These are phyloP conservation scores for Trapa bicornis DNA, from an alignment of 345 rosid species.

Conservation along the genomic window DNA sequence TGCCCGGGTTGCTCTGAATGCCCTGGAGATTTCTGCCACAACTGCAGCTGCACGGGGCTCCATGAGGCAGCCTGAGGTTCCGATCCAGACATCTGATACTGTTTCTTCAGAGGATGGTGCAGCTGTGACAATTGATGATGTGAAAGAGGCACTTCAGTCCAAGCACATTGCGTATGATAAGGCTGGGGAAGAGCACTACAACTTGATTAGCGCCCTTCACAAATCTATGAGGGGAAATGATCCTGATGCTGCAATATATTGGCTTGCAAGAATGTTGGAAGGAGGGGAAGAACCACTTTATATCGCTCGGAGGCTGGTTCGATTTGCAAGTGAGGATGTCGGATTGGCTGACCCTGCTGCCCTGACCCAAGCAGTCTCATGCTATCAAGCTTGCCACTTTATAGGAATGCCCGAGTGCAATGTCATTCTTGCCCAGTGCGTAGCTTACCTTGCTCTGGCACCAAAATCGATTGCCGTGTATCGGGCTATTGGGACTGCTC, in stretches of 20 bases:
- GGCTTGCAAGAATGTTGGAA: constrained; percentile 76
- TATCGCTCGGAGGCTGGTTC: constrained; percentile 63
- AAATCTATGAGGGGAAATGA: constrained; percentile 81
- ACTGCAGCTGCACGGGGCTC: constrained; percentile 33
- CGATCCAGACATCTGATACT: neutral
- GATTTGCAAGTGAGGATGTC: constrained; percentile 84
- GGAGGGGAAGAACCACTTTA: constrained; percentile 85
- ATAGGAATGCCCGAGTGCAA: constrained; percentile 77
- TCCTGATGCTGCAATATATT: constrained; percentile 68
- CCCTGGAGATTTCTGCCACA: constrained; percentile 57
- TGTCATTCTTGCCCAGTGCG: constrained; percentile 72
- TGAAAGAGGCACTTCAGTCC: constrained; percentile 67
- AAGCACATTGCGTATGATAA: constrained; percentile 74
- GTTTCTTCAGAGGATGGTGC: constrained; percentile 6
- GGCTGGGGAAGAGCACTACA: constrained; percentile 79
- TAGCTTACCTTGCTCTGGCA: constrained; percentile 67
- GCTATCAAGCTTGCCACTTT: constrained; percentile 87
- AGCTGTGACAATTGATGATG: constrained; percentile 43
- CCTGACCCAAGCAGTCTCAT: constrained; percentile 69
- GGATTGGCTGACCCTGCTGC: constrained; percentile 72
- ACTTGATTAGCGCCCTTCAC: constrained; percentile 70
- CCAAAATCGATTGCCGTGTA: constrained; percentile 66
- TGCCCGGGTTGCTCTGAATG: constrained; percentile 72
- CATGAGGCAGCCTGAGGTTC: neutral
- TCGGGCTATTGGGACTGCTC: constrained; percentile 55